phyloP scores from a whole-genome alignment of 306 rosid genomes.

The Gastrolobium bilobum region DNA sequence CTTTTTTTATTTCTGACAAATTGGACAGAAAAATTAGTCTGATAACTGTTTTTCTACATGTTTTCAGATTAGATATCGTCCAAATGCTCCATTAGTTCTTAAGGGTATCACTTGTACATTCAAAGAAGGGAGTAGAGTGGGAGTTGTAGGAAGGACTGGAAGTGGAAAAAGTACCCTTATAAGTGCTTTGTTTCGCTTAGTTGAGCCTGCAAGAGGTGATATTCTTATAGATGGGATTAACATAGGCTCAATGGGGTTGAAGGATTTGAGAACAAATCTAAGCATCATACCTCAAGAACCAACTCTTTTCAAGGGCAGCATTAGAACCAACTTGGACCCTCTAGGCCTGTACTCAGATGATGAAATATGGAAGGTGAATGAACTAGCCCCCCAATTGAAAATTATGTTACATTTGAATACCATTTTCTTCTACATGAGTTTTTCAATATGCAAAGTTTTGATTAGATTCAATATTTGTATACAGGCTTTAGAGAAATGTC shows the following conservation, averaged over 20 bases:
- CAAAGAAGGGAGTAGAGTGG: conserved; percentile 65
- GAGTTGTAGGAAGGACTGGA: conserved; percentile 85
- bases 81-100: conserved; percentile 68
- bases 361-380: conserved; percentile 73
- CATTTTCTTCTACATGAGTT: neutral
- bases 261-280: conserved; percentile 71
- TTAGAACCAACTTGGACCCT: conserved; percentile 77
- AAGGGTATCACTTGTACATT: conserved; percentile 76
- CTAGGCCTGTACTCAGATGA: conserved; percentile 76
- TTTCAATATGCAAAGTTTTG: neutral
- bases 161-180: conserved; percentile 78
- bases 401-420: neutral
- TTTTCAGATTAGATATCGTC: conserved; percentile 67
- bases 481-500: conserved; percentile 80
- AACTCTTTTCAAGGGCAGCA: conserved; percentile 78
- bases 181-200: conserved; percentile 76
- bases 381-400: neutral
- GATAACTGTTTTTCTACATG: neutral
- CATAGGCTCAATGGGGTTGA: conserved; percentile 71
- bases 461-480: neutral
- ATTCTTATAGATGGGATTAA: conserved; percentile 65
- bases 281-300: conserved; percentile 87
- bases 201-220: conserved; percentile 69
- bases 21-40: no score
- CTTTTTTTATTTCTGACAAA: no score